Conservation (phyloP, 2,329 filamentous ascomycete genomes). For the Paramyrothecium sp. region DNA sequence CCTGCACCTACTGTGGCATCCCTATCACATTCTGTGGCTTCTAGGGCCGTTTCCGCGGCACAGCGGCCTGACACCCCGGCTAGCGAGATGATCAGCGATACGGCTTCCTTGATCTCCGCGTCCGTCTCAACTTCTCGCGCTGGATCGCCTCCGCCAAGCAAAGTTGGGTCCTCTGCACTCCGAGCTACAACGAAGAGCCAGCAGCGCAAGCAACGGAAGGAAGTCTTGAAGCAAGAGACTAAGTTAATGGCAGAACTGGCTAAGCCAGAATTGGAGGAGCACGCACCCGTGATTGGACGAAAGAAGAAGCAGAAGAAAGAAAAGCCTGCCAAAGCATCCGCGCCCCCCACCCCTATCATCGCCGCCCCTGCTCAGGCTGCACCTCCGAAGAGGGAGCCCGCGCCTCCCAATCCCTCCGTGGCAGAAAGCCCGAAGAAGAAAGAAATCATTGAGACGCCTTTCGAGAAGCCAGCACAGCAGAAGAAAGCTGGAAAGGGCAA, state of each 20-base stretch:
- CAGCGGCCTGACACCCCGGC: slow-evolving; percentile 69
- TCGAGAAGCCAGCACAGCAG: slow-evolving; percentile 24
- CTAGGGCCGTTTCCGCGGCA: slow-evolving; percentile 25
- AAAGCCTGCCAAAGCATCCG: slow-evolving; percentile 35
- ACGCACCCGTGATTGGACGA: slow-evolving; percentile 72
- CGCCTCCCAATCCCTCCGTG: slow-evolving; percentile 3
- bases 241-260: slow-evolving; percentile 49
- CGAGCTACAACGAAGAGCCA: slow-evolving; percentile 74
- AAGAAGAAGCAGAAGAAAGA: slow-evolving; percentile 88
- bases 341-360: slow-evolving; percentile 6
- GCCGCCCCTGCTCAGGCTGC: slow-evolving; percentile 6
- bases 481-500: slow-evolving; percentile 30
- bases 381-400: slow-evolving; percentile 12
- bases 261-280: slow-evolving; percentile 53
- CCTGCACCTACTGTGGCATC: slow-evolving; percentile 27
- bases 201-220: slow-evolving; percentile 73
- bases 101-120: slow-evolving; percentile 69
- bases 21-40: slow-evolving; percentile 22
- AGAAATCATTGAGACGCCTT: slow-evolving; percentile 15
- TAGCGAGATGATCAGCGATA: slow-evolving; percentile 76
- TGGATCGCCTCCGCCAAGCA: slow-evolving; percentile 65
- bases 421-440: slow-evolving; percentile 7
- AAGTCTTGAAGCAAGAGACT: slow-evolving; percentile 63
- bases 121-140: slow-evolving; percentile 68
- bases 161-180: slow-evolving; percentile 67